Evolutionary conservation across 148 eudicot species (phyloP).

Genomic region (Chenopodium quinoa): DNA sequence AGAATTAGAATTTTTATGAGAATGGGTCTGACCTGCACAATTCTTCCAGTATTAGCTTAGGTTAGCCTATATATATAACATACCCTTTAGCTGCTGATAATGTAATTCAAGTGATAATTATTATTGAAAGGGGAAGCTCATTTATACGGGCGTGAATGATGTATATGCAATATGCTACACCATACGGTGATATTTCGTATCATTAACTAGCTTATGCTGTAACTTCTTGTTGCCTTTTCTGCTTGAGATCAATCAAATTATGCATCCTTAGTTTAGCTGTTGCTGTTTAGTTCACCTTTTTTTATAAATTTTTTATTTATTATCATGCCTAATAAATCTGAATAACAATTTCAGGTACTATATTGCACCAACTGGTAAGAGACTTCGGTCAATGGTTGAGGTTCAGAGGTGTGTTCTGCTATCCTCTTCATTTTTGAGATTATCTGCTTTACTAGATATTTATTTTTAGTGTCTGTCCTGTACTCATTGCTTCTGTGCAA

Average conservation of each 20-base stretch:
- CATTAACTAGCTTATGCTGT: not conserved
- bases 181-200: not conserved
- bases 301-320: not conserved
- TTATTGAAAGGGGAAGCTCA: not conserved
- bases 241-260: not conserved
- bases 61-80: not conserved
- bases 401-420: slow-evolving; percentile 56
- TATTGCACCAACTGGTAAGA: slow-evolving; percentile 76
- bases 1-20: not conserved
- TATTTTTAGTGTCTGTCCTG: not conserved
- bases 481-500: not conserved
- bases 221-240: not conserved
- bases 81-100: not conserved
- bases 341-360: slow-evolving; percentile 63
- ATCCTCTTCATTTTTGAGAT: not conserved
- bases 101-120: not conserved
- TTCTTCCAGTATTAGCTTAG: not conserved
- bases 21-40: not conserved
- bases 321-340: not conserved
- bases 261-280: slow-evolving; percentile 6
- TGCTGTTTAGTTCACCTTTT: not conserved
- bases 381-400: slow-evolving; percentile 86
- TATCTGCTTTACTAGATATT: not conserved
- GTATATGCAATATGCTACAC: not conserved
- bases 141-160: not conserved